A percentile compares a stretch with the other conserved stretches of the same genome.
These are phyloP conservation scores for Xerocomellus dryophilus DNA, from an alignment of 768 basidiomycete species.

Conservation along the genomic window DNA sequence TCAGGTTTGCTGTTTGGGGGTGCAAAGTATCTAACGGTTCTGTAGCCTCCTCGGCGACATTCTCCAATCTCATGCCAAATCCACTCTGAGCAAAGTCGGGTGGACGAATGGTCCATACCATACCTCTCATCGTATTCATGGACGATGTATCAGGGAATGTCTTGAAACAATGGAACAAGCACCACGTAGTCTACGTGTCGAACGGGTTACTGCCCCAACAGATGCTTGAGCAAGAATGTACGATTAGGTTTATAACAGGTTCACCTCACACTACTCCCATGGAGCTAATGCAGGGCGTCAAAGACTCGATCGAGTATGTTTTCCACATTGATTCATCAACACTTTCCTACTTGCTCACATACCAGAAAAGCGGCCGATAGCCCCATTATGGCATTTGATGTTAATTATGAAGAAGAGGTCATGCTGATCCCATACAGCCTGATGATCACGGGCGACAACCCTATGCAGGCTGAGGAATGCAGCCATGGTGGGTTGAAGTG, in stretches of 20 bases:
- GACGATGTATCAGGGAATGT: constrained; percentile 37
- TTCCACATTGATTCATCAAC: too few species aligned
- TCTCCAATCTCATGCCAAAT: constrained; percentile 21
- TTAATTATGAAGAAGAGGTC: constrained; percentile 21
- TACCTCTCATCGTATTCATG: constrained; percentile 32
- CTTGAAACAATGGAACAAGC: constrained; percentile 39
- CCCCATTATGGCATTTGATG: constrained; percentile 18
- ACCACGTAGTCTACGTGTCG: constrained; percentile 33
- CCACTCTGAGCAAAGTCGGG: constrained; percentile 11
- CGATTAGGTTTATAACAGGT: constrained; percentile 26
- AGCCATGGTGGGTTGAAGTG: constrained; percentile 32
- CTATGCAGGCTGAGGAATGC: constrained; percentile 37
- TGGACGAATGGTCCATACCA: constrained; percentile 19
- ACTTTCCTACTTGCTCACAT: not conserved
- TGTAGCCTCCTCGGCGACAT: not conserved
- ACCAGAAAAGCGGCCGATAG: constrained; percentile 1
- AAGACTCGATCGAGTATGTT: constrained; percentile 25
- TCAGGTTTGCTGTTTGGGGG: not conserved
- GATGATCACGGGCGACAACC: constrained; percentile 32
- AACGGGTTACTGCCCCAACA: constrained; percentile 30
- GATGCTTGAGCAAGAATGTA: constrained; percentile 33
- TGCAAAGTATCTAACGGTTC: not conserved
- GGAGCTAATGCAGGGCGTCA: constrained; percentile 34
- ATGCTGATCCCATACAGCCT: constrained; percentile 23
- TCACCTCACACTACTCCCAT: constrained; percentile 36